Conservation (phyloP, 495 filamentous ascomycete genomes). For the Elaphomyces granulatus region DNA sequence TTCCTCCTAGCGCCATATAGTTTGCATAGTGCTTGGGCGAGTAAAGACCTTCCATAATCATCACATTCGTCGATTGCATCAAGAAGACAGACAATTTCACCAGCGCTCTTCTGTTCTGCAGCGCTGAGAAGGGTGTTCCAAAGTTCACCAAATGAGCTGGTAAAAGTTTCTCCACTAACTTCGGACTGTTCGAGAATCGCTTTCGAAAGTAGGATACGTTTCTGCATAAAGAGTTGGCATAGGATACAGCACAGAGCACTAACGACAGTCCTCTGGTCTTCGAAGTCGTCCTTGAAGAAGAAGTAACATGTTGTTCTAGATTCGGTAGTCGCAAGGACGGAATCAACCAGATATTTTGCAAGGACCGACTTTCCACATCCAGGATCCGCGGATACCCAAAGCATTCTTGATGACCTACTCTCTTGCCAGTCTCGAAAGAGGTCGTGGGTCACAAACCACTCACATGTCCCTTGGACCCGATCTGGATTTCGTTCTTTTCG, state of each 20-base stretch:
- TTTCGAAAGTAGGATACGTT: background rate
- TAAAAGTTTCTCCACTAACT: background rate
- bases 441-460: conserved; percentile 22
- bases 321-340: conserved; percentile 5
- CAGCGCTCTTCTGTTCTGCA: conserved; percentile 18
- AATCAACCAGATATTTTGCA: conserved; percentile 16
- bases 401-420: conserved; percentile 11
- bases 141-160: conserved; percentile 16
- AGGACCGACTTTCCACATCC: conserved; percentile 32
- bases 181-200: background rate
- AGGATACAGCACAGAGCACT: conserved; percentile 22
- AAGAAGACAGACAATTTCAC: conserved; percentile 33
- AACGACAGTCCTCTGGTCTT: conserved; percentile 9
- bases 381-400: conserved; percentile 28
- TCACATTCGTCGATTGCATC: conserved; percentile 32
- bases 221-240: conserved; percentile 20
- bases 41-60: conserved; percentile 4
- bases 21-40: conserved; percentile 9
- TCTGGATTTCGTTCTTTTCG: conserved; percentile 24
- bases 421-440: conserved; percentile 19
- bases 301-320: conserved; percentile 21
- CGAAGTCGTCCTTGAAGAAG: conserved; percentile 29
- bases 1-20: background rate
- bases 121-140: conserved; percentile 27
- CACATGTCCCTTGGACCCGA: conserved; percentile 18